Percentiles rank a stretch among this genome's conserved stretches.
Conservation (phyloP, 2,329 filamentous ascomycete species). For the Colletotrichum filicis region DNA sequence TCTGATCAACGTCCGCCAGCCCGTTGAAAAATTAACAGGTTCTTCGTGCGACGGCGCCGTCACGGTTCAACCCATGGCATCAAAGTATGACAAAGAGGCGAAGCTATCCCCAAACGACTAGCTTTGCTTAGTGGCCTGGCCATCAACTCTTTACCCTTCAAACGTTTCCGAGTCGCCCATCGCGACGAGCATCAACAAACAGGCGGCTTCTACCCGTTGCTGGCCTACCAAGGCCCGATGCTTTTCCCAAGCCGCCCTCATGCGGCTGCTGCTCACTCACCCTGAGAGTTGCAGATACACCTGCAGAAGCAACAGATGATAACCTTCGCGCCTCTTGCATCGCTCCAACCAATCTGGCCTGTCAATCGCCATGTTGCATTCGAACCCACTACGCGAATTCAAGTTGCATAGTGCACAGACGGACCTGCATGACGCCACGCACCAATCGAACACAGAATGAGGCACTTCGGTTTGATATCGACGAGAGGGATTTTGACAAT, state of each 20-base stretch:
- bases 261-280: conserved; percentile 11
- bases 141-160: conserved; percentile 20
- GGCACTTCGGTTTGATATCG: conserved; percentile 21
- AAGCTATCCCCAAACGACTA: conserved; percentile 18
- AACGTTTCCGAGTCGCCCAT: conserved; percentile 28
- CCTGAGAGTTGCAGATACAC: conserved; percentile 33
- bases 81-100: conserved; percentile 19
- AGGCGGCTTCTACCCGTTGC: conserved; percentile 14
- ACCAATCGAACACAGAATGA: conserved; percentile 27
- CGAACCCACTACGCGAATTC: conserved; percentile 25
- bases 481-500: conserved; percentile 6
- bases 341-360: conserved; percentile 23
- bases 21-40: neutral
- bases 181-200: conserved; percentile 26
- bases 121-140: neutral
- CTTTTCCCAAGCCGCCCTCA: neutral
- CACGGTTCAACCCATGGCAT: neutral
- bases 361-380: conserved; percentile 29
- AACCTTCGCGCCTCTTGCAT: conserved; percentile 21
- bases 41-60: conserved; percentile 19
- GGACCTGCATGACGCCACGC: conserved; percentile 36
- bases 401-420: conserved; percentile 35
- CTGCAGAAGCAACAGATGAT: conserved; percentile 8
- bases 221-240: conserved; percentile 4
- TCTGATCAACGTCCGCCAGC: conserved; percentile 9